Evolutionary conservation across 805 yeast species (phyloP).

Genomic region (Tanozyma kutaoensis): DNA sequence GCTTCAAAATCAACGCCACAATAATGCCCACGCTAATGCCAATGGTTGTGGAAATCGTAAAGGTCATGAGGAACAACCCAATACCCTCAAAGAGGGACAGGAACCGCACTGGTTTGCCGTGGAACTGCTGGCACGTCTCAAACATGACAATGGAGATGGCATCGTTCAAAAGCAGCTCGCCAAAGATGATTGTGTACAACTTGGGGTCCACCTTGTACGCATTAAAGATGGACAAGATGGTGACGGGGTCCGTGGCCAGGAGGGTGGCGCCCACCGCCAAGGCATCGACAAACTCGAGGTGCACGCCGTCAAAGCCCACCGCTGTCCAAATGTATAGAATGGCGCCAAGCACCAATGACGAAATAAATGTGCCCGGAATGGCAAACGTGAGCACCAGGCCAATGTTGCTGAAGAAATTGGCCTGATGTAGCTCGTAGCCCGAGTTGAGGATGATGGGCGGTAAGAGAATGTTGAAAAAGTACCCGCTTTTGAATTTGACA

Average conservation of each 20-base stretch:
- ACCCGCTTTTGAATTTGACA: slow-evolving; percentile 86
- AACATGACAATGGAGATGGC: slow-evolving; percentile 98
- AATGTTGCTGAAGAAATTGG: slow-evolving; percentile 84
- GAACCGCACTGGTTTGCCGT: slow-evolving; percentile 64
- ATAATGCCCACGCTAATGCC: slow-evolving; percentile 82
- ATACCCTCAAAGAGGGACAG: slow-evolving; percentile 85
- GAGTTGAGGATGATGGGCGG: slow-evolving; percentile 96
- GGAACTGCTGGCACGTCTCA: slow-evolving; percentile 94
- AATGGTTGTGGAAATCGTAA: slow-evolving; percentile 78
- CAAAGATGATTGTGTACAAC: slow-evolving; percentile 90
- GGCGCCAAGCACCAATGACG: slow-evolving; percentile 83
- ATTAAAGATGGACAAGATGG: slow-evolving; percentile 89
- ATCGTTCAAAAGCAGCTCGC: slow-evolving; percentile 89
- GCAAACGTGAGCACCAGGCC: slow-evolving; percentile 90
- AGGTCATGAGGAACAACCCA: slow-evolving; percentile 85
- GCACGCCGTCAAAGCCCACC: slow-evolving; percentile 77
- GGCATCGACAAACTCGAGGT: slow-evolving; percentile 92
- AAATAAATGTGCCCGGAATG: slow-evolving; percentile 90
- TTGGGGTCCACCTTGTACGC: slow-evolving; percentile 98
- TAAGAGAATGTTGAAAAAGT: slow-evolving; percentile 82
- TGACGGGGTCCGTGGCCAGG: slow-evolving; percentile 97
- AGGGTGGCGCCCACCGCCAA: slow-evolving; percentile 95
- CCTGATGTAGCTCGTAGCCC: slow-evolving; percentile 94
- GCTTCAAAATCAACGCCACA: slow-evolving; percentile 82
- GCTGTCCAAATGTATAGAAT: slow-evolving; percentile 84